Base-by-base conservation (phyloP, 2,329 filamentous ascomycete species). In the Hansfordia pulvinata region DNA sequence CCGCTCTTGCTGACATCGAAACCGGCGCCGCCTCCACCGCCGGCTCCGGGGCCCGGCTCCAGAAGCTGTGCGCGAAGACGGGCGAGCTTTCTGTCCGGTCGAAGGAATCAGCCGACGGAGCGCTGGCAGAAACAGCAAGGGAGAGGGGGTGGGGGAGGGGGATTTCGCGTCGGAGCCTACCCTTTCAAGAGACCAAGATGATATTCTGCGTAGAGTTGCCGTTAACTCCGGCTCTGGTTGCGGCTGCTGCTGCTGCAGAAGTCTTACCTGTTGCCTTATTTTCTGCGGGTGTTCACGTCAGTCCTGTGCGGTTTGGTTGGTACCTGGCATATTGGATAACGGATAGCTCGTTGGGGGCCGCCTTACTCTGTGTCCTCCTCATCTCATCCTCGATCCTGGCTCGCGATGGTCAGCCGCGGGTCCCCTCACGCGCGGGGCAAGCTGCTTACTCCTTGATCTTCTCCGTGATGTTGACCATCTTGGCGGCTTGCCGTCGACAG, bases 381-480 rank as follows among this genome's bases (percentile, higher is more conserved):
- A 98, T 98, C 78, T 98, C 90, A 60, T 93, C 86, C 71, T 98
- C 90, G 47, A 98, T 98, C 76, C 88, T 94, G 42, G 2, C 17
- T 17, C 23, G 42, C 46, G 34, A 48, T 37, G 29, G 17, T 30
- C 15, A 29, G 23, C 30, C 14, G 19, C 20, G n/a, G 13, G 10
- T 31, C 16, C 26, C 25, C 25, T 24, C 15, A 12, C 17, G 19
- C 13, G 30, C 47, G 35, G 49, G 43, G 35, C 21, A 28, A 26
- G 12, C 11, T 14, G 52, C 76, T 47, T 58, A 93, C 88, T 96
- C 90, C 69, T 98, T 98, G 64, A 98, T 98, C 70, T 93, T 96
- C 30, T 98, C 92, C 39, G 90, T 96, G 41, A 98, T 98, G 64
- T 96, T 96, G 56, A 96, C 90, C 90, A 98, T 98, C 46, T 60